Percentiles rank a stretch among this genome's conserved stretches.
Conservation (phyloP, 306 rosid genomes). For the Fragaria vesca region DNA sequence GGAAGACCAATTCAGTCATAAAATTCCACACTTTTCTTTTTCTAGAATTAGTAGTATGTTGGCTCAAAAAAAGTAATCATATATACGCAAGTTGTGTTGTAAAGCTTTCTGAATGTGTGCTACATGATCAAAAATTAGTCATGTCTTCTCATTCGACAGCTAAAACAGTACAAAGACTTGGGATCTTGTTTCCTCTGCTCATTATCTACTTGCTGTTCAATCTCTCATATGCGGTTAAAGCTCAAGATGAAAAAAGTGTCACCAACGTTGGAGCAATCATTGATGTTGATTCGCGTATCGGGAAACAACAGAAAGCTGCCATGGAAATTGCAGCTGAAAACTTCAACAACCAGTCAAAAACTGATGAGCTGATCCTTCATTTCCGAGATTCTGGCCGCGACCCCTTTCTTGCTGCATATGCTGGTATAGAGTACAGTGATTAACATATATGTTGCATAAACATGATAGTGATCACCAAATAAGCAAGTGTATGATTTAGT, state of each 20-base stretch:
- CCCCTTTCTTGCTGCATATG: conserved; percentile 17
- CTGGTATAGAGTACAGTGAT: neutral
- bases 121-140: neutral
- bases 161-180: too few species aligned
- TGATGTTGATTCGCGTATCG: conserved; percentile 38
- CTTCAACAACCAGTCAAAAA: conserved; percentile 24
- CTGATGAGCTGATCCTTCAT: conserved; percentile 9
- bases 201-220: too few species aligned
- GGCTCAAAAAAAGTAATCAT: neutral
- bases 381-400: conserved; percentile 14
- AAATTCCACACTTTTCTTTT: neutral
- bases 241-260: neutral
- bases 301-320: conserved; percentile 43
- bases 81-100: neutral
- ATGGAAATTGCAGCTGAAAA: conserved; percentile 46
- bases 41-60: neutral
- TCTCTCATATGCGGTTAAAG: too few species aligned
- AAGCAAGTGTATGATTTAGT: neutral
- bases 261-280: conserved; percentile 40
- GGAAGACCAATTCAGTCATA: neutral
- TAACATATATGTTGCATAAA: neutral
- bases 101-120: neutral
- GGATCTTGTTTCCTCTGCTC: too few species aligned
- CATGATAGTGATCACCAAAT: too few species aligned
- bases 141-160: conserved; percentile 9